A percentile compares a stretch with the other conserved stretches of the same genome.
Evolutionary conservation across 164 flowering plant species (phyloP).

Genomic region (Liriodendron chinense): DNA sequence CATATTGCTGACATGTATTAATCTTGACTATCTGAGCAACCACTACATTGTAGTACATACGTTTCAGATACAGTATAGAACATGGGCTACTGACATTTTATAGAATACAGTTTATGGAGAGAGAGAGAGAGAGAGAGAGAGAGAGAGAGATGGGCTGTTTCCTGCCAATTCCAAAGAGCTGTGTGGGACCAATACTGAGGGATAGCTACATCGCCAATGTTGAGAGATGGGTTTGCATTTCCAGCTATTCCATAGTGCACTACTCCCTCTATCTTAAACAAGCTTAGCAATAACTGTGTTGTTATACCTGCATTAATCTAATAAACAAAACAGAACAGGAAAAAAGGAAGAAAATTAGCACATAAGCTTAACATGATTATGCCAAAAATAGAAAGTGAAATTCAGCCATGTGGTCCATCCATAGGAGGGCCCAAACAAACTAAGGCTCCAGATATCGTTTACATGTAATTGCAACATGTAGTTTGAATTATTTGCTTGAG

Average conservation of each 20-base stretch:
- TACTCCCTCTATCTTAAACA: conserved; percentile 58
- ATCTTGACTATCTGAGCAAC: no score
- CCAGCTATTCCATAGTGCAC: conserved; percentile 74
- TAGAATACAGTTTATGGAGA: no score
- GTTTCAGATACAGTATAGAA: no score
- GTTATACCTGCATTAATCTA: conserved; percentile 61
- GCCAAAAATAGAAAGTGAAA: not conserved
- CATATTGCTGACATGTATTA: no score
- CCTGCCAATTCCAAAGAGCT: conserved; percentile 83
- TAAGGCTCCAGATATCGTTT: no score
- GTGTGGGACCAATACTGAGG: conserved; percentile 71
- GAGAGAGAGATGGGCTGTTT: conserved; percentile 9
- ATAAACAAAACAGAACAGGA: not conserved
- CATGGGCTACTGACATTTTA: no score
- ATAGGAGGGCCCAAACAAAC: no score
- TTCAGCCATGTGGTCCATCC: no score
- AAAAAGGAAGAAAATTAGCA: not conserved
- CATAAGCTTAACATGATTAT: not conserved
- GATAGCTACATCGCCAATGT: conserved; percentile 69
- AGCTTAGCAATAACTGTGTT: conserved; percentile 46
- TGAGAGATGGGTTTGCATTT: conserved; percentile 57
- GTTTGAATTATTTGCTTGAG: no score
- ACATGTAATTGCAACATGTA: no score
- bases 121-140: no score
- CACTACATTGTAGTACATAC: no score